Evolutionary conservation across 164 flowering plant species (phyloP), one percentile per base, ranked within the genome.

Genomic region (Berberis vulgaris): DNA sequence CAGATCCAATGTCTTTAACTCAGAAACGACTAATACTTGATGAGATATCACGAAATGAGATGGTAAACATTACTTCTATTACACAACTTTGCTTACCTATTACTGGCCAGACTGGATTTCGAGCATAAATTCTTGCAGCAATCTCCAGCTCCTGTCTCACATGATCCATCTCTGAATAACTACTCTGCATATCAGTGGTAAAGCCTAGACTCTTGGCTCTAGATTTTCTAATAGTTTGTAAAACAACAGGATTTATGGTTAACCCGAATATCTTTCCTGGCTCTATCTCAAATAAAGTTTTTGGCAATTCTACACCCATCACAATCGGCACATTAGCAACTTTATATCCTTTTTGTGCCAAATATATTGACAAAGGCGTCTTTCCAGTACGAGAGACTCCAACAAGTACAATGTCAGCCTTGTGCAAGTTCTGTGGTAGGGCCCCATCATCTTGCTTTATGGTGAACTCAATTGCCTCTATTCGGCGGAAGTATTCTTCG

Each of bases 391-490:
- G 87, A 45, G 96, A 89, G 40, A 92, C 98, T 26, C 97, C 98
- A 49, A 87, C 72, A 42, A 92, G 93, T 46, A 89, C 75, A 60
- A 92, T 82, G 67, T 92, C 96, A 39, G 97, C 96, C 49, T 74
- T 81, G 66, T 71, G 67, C 61, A 92, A 67, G 71, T 88, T 89
- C 45, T 77, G 74, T 6, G 98, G 96, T 9, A 78, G 71, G 2
- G 96, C 96, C 1, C 98, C 98, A 69, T 92, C 98, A 69, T 92
- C 98, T 71, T 92, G 96, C 77, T 89, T 89, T 63, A 92, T 88
- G 62, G 98, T 88, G 71, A 89, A 92, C 59, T 92, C 98, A 53
- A 92, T 72, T 4, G 96, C 95, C 67, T 92, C 98, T 45, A 92
- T 89, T 54, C 96, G 69, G 40, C 62, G 64, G 67, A 92, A 92